phyloP scores from a whole-genome alignment of 495 filamentous ascomycete genomes.

The Trichoderma virens region DNA sequence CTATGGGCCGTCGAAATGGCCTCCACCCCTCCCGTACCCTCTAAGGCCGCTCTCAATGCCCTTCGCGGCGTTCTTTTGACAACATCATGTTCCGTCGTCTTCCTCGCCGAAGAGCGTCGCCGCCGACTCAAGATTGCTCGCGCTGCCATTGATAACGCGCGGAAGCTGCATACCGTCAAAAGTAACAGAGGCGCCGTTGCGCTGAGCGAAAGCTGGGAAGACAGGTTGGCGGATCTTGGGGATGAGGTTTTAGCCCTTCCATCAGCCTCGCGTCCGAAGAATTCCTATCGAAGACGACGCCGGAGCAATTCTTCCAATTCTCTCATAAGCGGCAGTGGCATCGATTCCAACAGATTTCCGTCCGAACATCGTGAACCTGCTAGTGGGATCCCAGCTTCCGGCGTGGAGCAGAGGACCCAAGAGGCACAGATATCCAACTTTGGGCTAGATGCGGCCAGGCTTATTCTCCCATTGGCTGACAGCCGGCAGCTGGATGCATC shows the following conservation, averaged over 20 bases:
- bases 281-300: background rate
- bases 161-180: constrained; percentile 11
- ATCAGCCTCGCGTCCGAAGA: background rate
- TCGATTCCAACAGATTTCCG: background rate
- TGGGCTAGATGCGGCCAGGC: background rate
- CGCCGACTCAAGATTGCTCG: constrained; percentile 39
- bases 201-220: constrained; percentile 3
- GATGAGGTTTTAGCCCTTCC: background rate
- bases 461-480: background rate
- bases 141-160: constrained; percentile 36
- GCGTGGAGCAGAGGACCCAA: background rate
- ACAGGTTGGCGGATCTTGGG: background rate
- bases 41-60: constrained; percentile 45
- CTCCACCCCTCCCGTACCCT: constrained; percentile 39
- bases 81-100: constrained; percentile 44
- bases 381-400: background rate
- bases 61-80: constrained; percentile 45
- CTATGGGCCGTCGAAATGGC: constrained; percentile 15
- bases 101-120: constrained; percentile 47
- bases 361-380: background rate
- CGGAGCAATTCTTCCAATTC: background rate
- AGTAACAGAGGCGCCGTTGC: background rate
- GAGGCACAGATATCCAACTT: background rate
- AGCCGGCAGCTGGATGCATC: background rate
- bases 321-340: background rate